Conservation (phyloP, 2,329 filamentous ascomycete species). For the Colletotrichum gigasporum region DNA sequence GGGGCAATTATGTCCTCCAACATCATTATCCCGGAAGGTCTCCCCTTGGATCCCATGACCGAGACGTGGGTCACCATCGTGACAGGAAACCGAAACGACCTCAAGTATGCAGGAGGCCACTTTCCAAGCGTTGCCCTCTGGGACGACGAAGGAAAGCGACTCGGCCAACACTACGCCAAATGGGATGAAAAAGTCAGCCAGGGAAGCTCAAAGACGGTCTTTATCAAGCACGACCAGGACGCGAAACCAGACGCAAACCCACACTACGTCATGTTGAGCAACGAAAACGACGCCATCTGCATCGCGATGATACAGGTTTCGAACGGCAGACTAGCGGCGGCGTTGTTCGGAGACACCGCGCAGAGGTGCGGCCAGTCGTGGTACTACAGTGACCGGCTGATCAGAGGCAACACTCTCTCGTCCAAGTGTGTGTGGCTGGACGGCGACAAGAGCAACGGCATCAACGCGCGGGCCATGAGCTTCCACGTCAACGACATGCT, state of each 20-base stretch:
- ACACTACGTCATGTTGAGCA: constrained; percentile 34
- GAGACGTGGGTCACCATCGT: constrained; percentile 7
- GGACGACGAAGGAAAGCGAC: constrained; percentile 30
- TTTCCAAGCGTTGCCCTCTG: constrained; percentile 32
- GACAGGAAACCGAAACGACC: neutral
- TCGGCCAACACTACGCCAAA: constrained; percentile 30
- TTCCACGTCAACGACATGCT: constrained; percentile 36
- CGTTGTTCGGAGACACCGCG: constrained; percentile 35
- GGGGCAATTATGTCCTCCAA: neutral
- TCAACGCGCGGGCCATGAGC: constrained; percentile 35
- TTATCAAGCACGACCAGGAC: constrained; percentile 26
- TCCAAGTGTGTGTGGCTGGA: constrained; percentile 38
- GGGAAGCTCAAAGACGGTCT: neutral
- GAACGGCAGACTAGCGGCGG: constrained; percentile 20
- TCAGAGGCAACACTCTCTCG: constrained; percentile 23
- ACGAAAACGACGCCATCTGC: constrained; percentile 36
- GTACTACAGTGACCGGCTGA: constrained; percentile 33
- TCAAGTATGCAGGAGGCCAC: constrained; percentile 10
- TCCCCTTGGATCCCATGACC: neutral
- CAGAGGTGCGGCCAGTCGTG: constrained; percentile 35
- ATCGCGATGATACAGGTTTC: constrained; percentile 33
- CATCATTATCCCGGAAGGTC: neutral
- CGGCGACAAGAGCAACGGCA: constrained; percentile 25
- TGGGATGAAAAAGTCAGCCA: constrained; percentile 1
- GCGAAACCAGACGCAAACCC: constrained; percentile 2